Conservation (phyloP, 164 flowering plant species). For the Berberis thunbergii region DNA sequence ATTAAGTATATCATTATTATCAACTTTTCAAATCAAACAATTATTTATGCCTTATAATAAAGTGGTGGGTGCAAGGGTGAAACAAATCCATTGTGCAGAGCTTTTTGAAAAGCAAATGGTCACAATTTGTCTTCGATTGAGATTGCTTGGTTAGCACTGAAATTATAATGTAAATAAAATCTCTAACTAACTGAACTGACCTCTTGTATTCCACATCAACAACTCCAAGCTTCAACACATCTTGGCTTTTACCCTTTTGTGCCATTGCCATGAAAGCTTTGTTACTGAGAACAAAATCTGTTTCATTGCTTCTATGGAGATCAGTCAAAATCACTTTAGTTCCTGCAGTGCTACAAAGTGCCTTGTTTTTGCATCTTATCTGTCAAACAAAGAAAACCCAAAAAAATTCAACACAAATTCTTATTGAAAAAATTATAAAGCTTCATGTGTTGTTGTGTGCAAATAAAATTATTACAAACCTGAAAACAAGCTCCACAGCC, state of each 20-base stretch:
- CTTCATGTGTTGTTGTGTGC: not conserved
- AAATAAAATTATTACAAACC: slow-evolving; percentile 20
- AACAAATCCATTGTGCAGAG: slow-evolving; percentile 2
- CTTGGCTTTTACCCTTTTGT: slow-evolving; percentile 30
- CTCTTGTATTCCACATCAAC: slow-evolving; percentile 78
- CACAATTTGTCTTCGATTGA: not conserved
- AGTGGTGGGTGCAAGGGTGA: slow-evolving; percentile 5
- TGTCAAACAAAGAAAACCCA: slow-evolving; percentile 15
- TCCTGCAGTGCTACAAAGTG: slow-evolving; percentile 45
- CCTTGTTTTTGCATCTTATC: slow-evolving; percentile 69
- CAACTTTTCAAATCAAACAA: too few relatives aligned
- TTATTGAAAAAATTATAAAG: not conserved
- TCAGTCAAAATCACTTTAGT: slow-evolving; percentile 56
- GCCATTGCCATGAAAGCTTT: slow-evolving; percentile 73
- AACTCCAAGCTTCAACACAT: slow-evolving; percentile 42
- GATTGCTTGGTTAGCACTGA: not conserved
- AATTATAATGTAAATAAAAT: not conserved
- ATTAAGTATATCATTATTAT: too few relatives aligned
- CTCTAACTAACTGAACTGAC: slow-evolving; percentile 21
- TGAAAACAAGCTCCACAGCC: slow-evolving; percentile 91
- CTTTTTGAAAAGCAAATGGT: slow-evolving; percentile 1
- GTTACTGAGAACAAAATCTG: slow-evolving; percentile 70
- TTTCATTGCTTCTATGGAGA: slow-evolving; percentile 40
- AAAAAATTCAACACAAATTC: not conserved
- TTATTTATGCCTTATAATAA: too few relatives aligned